Evolutionary conservation across 768 basidiomycete genomes (phyloP).

Genomic region (Auricularia sp.): DNA sequence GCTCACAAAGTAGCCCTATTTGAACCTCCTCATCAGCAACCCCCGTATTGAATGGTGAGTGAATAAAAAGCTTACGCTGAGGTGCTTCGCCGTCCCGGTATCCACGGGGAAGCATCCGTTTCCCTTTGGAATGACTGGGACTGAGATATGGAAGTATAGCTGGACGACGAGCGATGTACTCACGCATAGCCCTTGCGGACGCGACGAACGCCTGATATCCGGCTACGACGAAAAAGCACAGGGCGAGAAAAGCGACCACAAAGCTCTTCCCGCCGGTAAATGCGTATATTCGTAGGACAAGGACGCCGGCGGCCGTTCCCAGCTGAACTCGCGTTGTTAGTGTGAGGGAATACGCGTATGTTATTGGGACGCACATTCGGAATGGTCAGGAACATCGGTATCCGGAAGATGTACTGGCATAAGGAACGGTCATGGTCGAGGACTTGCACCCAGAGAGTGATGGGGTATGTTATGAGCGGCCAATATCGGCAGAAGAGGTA

Average conservation of each 20-base stretch:
- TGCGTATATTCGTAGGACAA: neutral
- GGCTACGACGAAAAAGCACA: neutral
- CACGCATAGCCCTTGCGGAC: neutral
- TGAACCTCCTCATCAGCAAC: neutral
- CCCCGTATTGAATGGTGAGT: neutral
- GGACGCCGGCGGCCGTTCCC: neutral
- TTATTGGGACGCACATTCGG: neutral
- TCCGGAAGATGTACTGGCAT: neutral
- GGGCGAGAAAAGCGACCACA: neutral
- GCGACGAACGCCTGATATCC: neutral
- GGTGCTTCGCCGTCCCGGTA: neutral
- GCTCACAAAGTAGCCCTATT: neutral
- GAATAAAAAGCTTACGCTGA: neutral
- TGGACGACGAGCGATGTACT: neutral
- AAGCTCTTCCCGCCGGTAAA: neutral
- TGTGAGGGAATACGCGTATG: neutral
- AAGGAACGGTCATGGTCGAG: neutral
- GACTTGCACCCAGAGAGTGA: neutral
- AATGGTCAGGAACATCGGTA: neutral
- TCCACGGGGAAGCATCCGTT: constrained; percentile 1
- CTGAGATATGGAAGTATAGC: neutral
- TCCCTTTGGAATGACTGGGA: neutral
- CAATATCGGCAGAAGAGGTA: constrained; percentile 1
- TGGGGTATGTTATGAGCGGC: neutral
- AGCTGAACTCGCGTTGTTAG: neutral